A percentile compares a stretch with the other conserved stretches of the same genome.
Conservation (phyloP, 768 basidiomycete species). For the Pulveroboletus frians region DNA sequence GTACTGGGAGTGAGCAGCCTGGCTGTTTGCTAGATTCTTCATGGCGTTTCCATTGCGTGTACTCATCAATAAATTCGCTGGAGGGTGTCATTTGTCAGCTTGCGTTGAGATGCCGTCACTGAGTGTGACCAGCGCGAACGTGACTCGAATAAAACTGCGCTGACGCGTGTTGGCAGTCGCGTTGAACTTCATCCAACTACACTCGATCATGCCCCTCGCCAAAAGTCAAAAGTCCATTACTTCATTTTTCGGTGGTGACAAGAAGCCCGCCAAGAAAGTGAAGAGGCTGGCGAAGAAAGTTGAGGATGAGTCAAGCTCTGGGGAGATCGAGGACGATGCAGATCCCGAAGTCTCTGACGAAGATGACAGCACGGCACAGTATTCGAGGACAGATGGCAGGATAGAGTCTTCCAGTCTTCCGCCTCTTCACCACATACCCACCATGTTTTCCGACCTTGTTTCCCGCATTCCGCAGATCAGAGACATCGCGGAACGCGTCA, state of each 20-base stretch:
- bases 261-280: conserved; percentile 27
- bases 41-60: conserved; percentile 10
- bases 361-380: conserved; percentile 30
- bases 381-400: conserved; percentile 35
- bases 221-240: conserved; percentile 51
- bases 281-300: conserved; percentile 31
- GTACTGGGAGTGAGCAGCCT: conserved; percentile 63
- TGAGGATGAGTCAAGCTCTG: conserved; percentile 28
- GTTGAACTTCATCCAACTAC: background rate
- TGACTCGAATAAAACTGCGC: conserved; percentile 21
- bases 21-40: conserved; percentile 2
- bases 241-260: conserved; percentile 46
- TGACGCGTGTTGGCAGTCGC: conserved; percentile 8
- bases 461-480: conserved; percentile 60
- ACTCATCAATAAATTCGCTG: conserved; percentile 7
- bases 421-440: conserved; percentile 65
- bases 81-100: conserved; percentile 1
- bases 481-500: conserved; percentile 57
- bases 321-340: conserved; percentile 33
- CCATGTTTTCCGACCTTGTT: conserved; percentile 75
- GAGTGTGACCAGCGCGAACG: conserved; percentile 18
- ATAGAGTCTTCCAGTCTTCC: conserved; percentile 63
- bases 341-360: conserved; percentile 29
- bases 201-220: conserved; percentile 32
- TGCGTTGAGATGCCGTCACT: conserved; percentile 11